Evolutionary conservation across 1,284 basidiomycete genomes (phyloP).

Genomic region (Cutaneotrichosporon sp.): DNA sequence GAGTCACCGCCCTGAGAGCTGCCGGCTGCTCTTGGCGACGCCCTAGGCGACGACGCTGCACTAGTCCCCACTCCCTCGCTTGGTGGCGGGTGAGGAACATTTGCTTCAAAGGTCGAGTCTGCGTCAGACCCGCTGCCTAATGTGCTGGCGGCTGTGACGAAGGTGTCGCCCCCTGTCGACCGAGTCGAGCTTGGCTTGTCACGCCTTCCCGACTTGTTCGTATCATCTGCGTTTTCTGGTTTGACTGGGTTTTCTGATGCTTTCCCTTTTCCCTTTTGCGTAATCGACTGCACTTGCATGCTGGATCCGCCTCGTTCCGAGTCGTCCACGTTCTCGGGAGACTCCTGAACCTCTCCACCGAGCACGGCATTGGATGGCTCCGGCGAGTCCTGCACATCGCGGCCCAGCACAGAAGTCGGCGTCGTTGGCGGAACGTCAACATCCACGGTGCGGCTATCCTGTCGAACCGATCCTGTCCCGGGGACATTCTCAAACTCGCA

Average conservation of each 20-base stretch:
- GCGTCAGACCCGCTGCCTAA: background rate
- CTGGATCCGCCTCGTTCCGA: too few species aligned
- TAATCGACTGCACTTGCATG: too few species aligned
- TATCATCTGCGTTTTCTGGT: too few species aligned
- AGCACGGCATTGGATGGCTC: too few species aligned
- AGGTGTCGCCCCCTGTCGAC: slow-evolving; percentile 26
- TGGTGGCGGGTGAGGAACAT: slow-evolving; percentile 1
- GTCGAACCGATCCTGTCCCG: background rate
- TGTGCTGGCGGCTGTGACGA: slow-evolving; percentile 34
- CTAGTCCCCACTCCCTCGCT: slow-evolving; percentile 1
- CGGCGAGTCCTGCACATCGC: background rate
- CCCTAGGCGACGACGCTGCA: background rate
- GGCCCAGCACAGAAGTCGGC: background rate
- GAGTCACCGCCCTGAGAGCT: slow-evolving; percentile 1
- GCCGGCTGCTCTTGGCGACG: background rate
- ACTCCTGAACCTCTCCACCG: too few species aligned
- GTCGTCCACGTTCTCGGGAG: too few species aligned
- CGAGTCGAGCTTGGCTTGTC: slow-evolving; percentile 3
- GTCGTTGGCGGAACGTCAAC: background rate
- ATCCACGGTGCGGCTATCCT: too few species aligned
- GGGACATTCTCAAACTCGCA: slow-evolving; percentile 27
- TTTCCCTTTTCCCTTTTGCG: too few species aligned
- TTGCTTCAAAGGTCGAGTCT: slow-evolving; percentile 7
- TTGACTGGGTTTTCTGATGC: too few species aligned
- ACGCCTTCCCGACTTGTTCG: too few species aligned